Evolutionary conservation across 208 protist species (phyloP).

Genomic region (Wallacemonas rigidus): DNA sequence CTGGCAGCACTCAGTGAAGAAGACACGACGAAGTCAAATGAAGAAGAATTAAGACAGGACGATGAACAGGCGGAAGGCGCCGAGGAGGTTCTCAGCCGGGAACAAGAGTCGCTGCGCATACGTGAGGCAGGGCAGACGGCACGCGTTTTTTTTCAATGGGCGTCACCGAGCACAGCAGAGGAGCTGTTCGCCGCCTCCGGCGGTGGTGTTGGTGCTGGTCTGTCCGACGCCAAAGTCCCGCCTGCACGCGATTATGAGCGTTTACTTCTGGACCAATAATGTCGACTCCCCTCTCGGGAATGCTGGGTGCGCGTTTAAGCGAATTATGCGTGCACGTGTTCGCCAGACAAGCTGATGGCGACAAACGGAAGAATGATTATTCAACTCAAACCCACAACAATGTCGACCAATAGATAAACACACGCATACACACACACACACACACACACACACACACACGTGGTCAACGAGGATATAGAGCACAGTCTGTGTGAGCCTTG

Average conservation of each 20-base stretch:
- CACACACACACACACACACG: too few relatives aligned
- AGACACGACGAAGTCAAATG: background rate
- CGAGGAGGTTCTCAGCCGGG: background rate
- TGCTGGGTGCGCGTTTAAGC: too few relatives aligned
- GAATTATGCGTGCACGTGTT: too few relatives aligned
- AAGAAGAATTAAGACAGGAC: too few relatives aligned
- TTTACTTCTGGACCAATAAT: slow-evolving; percentile 40
- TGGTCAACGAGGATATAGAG: too few relatives aligned
- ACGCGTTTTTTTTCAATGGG: slow-evolving; percentile 33
- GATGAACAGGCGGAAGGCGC: background rate
- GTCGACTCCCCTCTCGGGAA: background rate
- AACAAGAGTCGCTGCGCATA: background rate
- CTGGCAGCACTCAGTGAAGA: background rate
- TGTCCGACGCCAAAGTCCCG: slow-evolving; percentile 43
- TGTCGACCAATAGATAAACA: too few relatives aligned
- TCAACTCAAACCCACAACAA: too few relatives aligned
- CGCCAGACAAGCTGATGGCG: too few relatives aligned
- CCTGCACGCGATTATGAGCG: slow-evolving; percentile 73
- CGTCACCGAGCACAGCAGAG: slow-evolving; percentile 37
- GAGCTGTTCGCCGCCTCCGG: slow-evolving; percentile 53
- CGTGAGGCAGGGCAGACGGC: background rate
- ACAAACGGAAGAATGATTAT: too few relatives aligned
- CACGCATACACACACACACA: too few relatives aligned
- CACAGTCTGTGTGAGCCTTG: too few relatives aligned
- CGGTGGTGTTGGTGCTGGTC: slow-evolving; percentile 21